These are phyloP conservation scores for Calonectria fujianensis DNA, from an alignment of 2,329 filamentous ascomycete species.

Conservation along the genomic window DNA sequence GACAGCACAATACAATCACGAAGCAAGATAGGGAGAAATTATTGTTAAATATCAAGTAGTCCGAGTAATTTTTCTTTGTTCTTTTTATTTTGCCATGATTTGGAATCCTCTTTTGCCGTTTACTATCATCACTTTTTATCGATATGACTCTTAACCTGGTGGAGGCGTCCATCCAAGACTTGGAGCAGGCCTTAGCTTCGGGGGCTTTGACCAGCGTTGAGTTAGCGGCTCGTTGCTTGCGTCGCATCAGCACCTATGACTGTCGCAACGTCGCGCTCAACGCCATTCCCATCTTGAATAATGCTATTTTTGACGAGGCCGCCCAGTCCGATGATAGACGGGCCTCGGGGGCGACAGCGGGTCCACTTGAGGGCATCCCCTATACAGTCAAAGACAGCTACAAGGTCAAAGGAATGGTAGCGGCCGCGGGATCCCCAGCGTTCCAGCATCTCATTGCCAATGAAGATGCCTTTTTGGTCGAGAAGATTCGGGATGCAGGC, in stretches of 20 bases:
- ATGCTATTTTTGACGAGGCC: conserved; percentile 52
- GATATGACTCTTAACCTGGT: conserved; percentile 46
- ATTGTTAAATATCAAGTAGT: neutral
- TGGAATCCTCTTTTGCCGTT: neutral
- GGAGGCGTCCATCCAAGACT: conserved; percentile 52
- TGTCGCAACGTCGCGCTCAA: conserved; percentile 51
- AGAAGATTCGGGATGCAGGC: conserved; percentile 62
- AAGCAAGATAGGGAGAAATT: neutral
- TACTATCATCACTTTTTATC: too few relatives aligned
- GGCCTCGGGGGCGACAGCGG: conserved; percentile 23
- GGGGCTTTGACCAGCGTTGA: conserved; percentile 54
- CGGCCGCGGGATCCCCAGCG: conserved; percentile 72
- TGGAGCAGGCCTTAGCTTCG: conserved; percentile 49
- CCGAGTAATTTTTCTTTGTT: neutral
- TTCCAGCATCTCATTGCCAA: conserved; percentile 69
- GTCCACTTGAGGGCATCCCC: conserved; percentile 71
- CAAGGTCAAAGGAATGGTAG: conserved; percentile 71
- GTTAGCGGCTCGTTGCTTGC: conserved; percentile 51
- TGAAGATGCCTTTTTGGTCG: conserved; percentile 71
- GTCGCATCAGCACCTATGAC: conserved; percentile 53
- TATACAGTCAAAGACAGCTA: conserved; percentile 75
- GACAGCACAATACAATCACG: neutral
- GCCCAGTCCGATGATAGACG: conserved; percentile 52
- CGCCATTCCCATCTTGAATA: conserved; percentile 54
- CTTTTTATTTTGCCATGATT: neutral